Base-by-base conservation (phyloP, 495 filamentous ascomycete species). In the Usnea hakonensis region DNA sequence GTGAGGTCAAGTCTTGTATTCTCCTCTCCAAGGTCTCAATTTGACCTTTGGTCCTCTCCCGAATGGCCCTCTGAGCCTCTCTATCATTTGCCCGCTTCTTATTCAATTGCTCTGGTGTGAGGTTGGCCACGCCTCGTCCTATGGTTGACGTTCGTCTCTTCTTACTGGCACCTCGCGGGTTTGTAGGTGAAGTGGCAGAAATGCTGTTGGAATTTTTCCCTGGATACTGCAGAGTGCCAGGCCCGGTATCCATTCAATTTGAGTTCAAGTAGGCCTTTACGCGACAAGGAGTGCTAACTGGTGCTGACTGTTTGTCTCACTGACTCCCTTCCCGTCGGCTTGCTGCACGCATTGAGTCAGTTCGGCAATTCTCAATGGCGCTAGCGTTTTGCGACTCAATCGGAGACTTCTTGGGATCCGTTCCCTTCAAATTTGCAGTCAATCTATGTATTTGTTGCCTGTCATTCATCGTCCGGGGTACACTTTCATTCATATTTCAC, bases 61-160 rank as follows among this genome's bases (percentile, higher is more conserved):
- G 81, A 62, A 95, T 96, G 21, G 89, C 89, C 55, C 89, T 83
- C 72, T 96, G 91, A 21, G 91, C 91, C 73, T 92, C 89, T 44
- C 91, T 83, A 70, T 96, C 91, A 73, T 95, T 95, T 69, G 89
- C 90, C 60, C 91, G 82, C 74, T 96, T 96, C 69, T 87, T 83
- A 9, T 81, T 85, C 54, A 89, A 77, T 70, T 90, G 87, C 30
- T 85, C 80, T n/a, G 84, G 82, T 16, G 85, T 88, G 64, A 90
- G 81, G 62, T 85, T 89, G 57, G 86, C 84, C 23, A 91, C 87
- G 43, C 86, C 86, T 60, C 87, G 81, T n/a, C 82, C 85, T 11
- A 75, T 73, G 65, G 72, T 77, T 58, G 76, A 77, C 58, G 78
- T 66, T 60, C 79, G 80, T 68, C 79, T 77, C 64, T 79, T 80